A percentile compares a stretch with the other conserved stretches of the same genome.
phyloP scores from a whole-genome alignment of 345 rosid species.

The Corymbia maculata region DNA sequence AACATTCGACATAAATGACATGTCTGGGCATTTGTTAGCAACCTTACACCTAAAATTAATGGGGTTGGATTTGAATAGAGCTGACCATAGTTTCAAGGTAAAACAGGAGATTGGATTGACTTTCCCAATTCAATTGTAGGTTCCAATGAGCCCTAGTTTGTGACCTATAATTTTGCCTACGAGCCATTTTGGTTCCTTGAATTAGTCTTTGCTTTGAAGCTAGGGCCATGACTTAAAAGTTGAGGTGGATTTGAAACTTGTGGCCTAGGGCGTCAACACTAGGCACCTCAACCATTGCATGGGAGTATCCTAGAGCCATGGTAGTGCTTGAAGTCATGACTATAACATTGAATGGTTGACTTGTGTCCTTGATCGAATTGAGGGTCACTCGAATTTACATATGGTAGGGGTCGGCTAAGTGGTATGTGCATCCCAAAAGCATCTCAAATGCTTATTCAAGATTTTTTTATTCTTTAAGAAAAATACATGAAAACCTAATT shows the following conservation, averaged over 20 bases:
- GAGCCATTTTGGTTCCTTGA: neutral
- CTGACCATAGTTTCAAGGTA: no score
- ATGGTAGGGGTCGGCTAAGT: neutral
- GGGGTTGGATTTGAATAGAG: neutral
- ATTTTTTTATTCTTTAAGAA: neutral
- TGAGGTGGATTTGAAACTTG: neutral
- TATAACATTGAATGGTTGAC: neutral
- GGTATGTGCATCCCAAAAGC: neutral
- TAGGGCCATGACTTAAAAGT: neutral
- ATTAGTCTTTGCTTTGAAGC: neutral
- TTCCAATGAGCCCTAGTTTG: neutral
- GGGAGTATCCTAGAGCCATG: neutral
- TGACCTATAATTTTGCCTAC: neutral
- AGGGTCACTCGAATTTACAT: no score
- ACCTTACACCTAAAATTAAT: neutral
- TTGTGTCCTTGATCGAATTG: neutral
- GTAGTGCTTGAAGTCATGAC: neutral
- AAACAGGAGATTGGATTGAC: no score
- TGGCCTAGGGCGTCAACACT: neutral
- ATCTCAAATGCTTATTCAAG: neutral
- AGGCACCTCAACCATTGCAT: neutral
- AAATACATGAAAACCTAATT: neutral
- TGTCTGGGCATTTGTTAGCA: neutral
- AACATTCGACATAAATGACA: neutral
- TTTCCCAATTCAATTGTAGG: rapidly evolving